Evolutionary conservation across 2,329 filamentous ascomycete genomes (phyloP), one percentile per base, ranked within the genome.

Genomic region (Cordyceps tenuipes): DNA sequence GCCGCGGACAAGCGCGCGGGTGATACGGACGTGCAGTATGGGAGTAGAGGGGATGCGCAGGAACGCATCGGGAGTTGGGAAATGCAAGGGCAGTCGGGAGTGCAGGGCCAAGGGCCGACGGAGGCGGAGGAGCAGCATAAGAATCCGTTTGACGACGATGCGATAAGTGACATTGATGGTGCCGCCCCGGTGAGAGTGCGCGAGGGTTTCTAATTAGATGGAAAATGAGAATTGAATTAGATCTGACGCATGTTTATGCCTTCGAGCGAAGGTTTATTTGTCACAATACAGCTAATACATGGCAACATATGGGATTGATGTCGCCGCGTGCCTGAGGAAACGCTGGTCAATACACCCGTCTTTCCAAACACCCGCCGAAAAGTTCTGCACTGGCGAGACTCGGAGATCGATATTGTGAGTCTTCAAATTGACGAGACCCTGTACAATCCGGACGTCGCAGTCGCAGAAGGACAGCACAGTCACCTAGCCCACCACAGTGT

Each of bases 1-100:
- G 75, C 77, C 12, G 66, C 69, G 0, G 75, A 78, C 67, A 79
- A 77, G 68, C 76, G 72, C 68, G 68, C 70, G 0, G 72, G 70
- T 3, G 79, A 81, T 57, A 66, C 69, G 0, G 79, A 81, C 60
- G 68, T 81, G 3, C 66, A 70, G 0, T 69, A 78, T 3, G 71
- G 72, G 1, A 71, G 69, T 48, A 67, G 67, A 7, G 79, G 79
- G 0, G 68, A 64, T 5, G 70, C 71, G 3, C 76, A 80, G 39
- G 78, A 77, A 63, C 73, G 79, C 7, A 66, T 76, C 15, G 79
- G 78, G 1, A 80, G 79, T 66, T 81, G 79, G 79, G 79, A 82
- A 64, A 67, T 82, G 56, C 64, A 67, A 1, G 64, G 66, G 26
- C 46, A 58, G 67, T 17, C 62, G 62, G 1, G 68, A 58, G 44